Evolutionary conservation across 257 asterid species (phyloP).

Genomic region (Coffea canephora): DNA sequence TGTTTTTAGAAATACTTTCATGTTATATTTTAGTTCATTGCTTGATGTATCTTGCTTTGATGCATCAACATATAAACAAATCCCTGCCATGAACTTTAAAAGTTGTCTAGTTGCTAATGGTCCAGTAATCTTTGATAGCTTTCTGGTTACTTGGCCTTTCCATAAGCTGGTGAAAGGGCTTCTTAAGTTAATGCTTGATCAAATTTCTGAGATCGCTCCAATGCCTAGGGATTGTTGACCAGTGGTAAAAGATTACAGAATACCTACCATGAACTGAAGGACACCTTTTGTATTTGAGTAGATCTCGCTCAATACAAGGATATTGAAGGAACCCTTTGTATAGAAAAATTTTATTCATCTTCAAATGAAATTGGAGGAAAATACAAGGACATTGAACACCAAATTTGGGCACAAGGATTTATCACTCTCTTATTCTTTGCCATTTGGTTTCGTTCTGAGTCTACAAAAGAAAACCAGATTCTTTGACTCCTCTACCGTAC

Average conservation of each 20-base stretch:
- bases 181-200: background rate
- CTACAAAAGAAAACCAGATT: no score
- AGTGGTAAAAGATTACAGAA: background rate
- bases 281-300: background rate
- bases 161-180: background rate
- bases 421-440: background rate
- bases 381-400: background rate
- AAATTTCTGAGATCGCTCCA: background rate
- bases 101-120: background rate
- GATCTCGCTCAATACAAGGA: background rate
- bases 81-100: background rate
- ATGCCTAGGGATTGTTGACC: background rate
- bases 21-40: background rate
- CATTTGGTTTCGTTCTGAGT: background rate
- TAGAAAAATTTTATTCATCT: background rate
- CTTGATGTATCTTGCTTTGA: background rate
- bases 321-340: background rate
- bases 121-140: background rate
- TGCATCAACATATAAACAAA: background rate
- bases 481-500: background rate
- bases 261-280: background rate
- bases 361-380: background rate
- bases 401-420: slow-evolving; percentile 2
- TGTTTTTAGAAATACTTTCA: background rate
- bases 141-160: background rate